Evolutionary conservation across 805 yeast genomes (phyloP).

Genomic region (Saccharomycopsis sp.): DNA sequence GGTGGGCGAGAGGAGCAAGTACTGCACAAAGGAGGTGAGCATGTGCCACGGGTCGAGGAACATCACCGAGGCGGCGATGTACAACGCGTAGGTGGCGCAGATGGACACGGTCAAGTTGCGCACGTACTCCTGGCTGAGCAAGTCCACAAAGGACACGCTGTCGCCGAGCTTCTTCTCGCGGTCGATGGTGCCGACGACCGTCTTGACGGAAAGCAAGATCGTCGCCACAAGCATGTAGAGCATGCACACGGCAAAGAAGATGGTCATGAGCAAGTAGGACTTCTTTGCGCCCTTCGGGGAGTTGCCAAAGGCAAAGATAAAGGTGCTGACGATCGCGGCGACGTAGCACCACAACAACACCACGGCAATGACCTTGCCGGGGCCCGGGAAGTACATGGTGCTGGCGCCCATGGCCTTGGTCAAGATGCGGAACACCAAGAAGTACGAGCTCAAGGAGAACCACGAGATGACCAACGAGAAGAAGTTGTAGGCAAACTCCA

Average conservation of each 20-base stretch:
- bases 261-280: constrained; percentile 67
- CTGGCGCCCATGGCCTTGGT: constrained; percentile 61
- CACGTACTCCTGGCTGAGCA: constrained; percentile 66
- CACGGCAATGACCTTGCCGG: constrained; percentile 73
- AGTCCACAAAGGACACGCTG: constrained; percentile 23
- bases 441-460: constrained; percentile 89
- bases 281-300: constrained; percentile 84
- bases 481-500: constrained; percentile 76
- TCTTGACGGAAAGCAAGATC: constrained; percentile 64
- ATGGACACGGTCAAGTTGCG: constrained; percentile 82
- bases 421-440: constrained; percentile 81
- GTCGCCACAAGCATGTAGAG: constrained; percentile 85
- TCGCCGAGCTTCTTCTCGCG: constrained; percentile 30
- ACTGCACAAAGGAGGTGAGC: constrained; percentile 82
- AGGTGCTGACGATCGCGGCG: constrained; percentile 73
- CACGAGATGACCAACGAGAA: constrained; percentile 75
- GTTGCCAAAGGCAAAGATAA: constrained; percentile 88
- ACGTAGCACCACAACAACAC: constrained; percentile 81
- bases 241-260: constrained; percentile 84
- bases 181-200: constrained; percentile 42
- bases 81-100: constrained; percentile 75
- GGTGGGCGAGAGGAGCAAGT: constrained; percentile 76
- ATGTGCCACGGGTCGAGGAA: constrained; percentile 91
- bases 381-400: constrained; percentile 45
- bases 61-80: constrained; percentile 67